Base-by-base conservation (phyloP, 768 basidiomycete genomes). In the Boletus rubroflammeus region DNA sequence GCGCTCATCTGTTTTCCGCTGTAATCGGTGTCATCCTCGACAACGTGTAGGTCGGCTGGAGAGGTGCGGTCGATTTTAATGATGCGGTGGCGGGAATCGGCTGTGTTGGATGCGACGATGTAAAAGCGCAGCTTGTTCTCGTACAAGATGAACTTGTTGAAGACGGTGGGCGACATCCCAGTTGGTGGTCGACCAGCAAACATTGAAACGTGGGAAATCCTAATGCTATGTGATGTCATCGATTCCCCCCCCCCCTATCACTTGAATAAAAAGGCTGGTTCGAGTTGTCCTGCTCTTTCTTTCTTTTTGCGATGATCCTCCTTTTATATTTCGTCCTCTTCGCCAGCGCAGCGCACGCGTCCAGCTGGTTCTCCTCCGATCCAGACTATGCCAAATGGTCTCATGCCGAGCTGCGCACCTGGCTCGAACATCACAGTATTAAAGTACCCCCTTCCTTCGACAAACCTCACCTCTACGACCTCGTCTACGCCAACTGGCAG, bases 81-180 rank as follows among this genome's bases (percentile, higher is more conserved):
- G 52, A 99, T 91, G 19, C 90, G 82, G 66, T 97, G 94, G 1
- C 89, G 81, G 1, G 91, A 88, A 55, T 92, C 91, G 17, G 89
- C 84, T 1, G 91, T 82, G 72, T 93, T 93, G 39, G 90, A 94
- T 3, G 90, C 94, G 56, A 98, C 84, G 50, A 99, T 83, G 74
- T 85, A 98, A 78, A 96, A 93, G 17, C 92, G 86, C 23, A 86
- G 79, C 52, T 85, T 83, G 63, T 93, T 98, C 75, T 99, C 96
- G 70, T 97, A 98, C 3, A 98, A 75, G 31, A 93, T 87, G 75
- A 92, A 94, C 67, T 92, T 92, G 75, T 93, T 94, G 69, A 70
- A 72, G 14, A 66, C 56, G 15, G 51, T 50, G 28, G 19, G 15
- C 26, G 15, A n/a, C n/a, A n/a, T n/a, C n/a, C n/a, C n/a, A 35